Base-by-base conservation (phyloP, 2,329 filamentous ascomycete species). In the Arthrobotrys sinensis region DNA sequence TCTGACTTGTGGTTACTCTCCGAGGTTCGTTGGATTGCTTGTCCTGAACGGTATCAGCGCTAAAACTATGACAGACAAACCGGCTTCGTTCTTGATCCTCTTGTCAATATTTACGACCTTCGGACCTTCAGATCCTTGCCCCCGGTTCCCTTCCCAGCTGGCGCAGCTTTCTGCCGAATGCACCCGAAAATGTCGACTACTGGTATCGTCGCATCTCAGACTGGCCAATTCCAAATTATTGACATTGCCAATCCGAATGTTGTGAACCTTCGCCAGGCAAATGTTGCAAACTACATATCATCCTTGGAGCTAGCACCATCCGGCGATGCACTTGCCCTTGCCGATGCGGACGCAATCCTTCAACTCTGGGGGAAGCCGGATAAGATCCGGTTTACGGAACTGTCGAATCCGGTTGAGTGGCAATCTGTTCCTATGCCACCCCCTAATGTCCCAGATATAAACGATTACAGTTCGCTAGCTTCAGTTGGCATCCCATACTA, bases 151-250 rank as follows among this genome's bases (percentile, higher is more conserved):
- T 99, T 91, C 76, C 95, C 96, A 72, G 92, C 94, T 1, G 94
- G 96, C 8, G 96, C 95, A 43, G 95, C 96, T 40, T 97, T 94
- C 85, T 94, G 97, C 48, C 91, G 96, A 75, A 96, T 99, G 92
- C 96, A 99, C 84, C 96, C 96, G 0, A 91, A 94, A 82, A 92
- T 99, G 89, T 91, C 94, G 19, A 97, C 96, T 0, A 98, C 96
- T 0, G 95, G 93, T 82, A 94, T 99, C 78, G 93, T 99, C 62
- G 91, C 94, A 32, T 97, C 95, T 1, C 93, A 96, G 82, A 92
- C 90, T 50, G 96, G 96, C 0, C 94, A 97, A 84, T 92, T 99
- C 84, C 95, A 99, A 83, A 92, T 98, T 12, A 93, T 98, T 63
- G 96, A 99, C 84, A 88, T 99, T 4, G 93, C 96, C 90, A 97